phyloP scores from a whole-genome alignment of 495 filamentous ascomycete species.

The Alectoria sarmentosa region DNA sequence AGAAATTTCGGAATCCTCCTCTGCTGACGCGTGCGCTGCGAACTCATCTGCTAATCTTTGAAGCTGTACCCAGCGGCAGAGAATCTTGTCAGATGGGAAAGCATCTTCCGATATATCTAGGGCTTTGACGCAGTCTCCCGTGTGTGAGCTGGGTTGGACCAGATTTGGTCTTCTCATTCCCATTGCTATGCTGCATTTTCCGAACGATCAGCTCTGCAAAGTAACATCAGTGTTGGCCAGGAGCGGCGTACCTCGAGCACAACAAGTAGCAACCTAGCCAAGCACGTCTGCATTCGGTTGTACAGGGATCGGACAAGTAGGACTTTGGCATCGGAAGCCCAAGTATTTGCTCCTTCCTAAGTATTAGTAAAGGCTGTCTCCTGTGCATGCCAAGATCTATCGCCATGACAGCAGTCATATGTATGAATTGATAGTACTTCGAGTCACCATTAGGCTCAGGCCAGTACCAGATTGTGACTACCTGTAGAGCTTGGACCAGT shows the following conservation, averaged over 20 bases:
- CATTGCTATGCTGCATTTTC: constrained; percentile 62
- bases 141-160: constrained; percentile 73
- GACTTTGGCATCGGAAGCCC: constrained; percentile 34
- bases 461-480: constrained; percentile 72
- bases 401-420: constrained; percentile 76
- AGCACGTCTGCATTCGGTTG: constrained; percentile 65
- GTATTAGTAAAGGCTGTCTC: constrained; percentile 20
- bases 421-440: constrained; percentile 84
- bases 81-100: constrained; percentile 59
- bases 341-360: constrained; percentile 28
- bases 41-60: constrained; percentile 72
- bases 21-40: constrained; percentile 28
- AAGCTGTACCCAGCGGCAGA: constrained; percentile 70
- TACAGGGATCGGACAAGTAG: constrained; percentile 50
- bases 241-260: constrained; percentile 43
- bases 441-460: constrained; percentile 78
- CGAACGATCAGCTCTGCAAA: constrained; percentile 47
- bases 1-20: constrained; percentile 26
- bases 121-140: constrained; percentile 74
- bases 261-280: constrained; percentile 82
- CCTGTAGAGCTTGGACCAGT: constrained; percentile 70
- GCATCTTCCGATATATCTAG: constrained; percentile 66
- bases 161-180: constrained; percentile 75
- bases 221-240: background rate
- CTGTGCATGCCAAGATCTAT: constrained; percentile 80